Percentiles rank a stretch among this genome's conserved stretches.
Evolutionary conservation across 2,329 filamentous ascomycete genomes (phyloP).

Genomic region (Aspergillus novoparasiticus): DNA sequence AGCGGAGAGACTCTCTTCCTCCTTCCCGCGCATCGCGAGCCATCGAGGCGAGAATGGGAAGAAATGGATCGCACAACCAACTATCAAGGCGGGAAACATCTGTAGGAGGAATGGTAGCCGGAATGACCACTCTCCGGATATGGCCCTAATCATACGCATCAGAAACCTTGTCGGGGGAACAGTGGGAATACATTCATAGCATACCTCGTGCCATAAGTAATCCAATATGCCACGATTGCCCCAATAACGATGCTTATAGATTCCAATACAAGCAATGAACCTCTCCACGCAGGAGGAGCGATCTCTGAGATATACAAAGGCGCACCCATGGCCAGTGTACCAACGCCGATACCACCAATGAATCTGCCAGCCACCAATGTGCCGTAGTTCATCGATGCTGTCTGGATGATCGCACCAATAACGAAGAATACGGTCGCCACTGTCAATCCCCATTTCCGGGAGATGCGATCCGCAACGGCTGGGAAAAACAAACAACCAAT

Average conservation of each 20-base stretch:
- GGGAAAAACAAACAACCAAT: slow-evolving; percentile 45
- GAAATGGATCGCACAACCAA: slow-evolving; percentile 37
- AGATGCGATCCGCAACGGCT: slow-evolving; percentile 39
- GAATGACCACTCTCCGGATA: slow-evolving; percentile 43
- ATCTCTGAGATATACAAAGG: slow-evolving; percentile 57
- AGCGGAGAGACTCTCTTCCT: slow-evolving; percentile 48
- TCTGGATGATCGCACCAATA: slow-evolving; percentile 48
- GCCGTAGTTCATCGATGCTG: slow-evolving; percentile 26
- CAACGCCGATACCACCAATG: slow-evolving; percentile 43
- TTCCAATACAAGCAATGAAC: slow-evolving; percentile 26
- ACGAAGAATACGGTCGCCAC: slow-evolving; percentile 39
- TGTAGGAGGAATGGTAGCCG: slow-evolving; percentile 53
- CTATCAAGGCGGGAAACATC: slow-evolving; percentile 40
- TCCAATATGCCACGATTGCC: slow-evolving; percentile 30
- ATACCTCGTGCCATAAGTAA: slow-evolving; percentile 53
- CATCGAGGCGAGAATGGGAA: slow-evolving; percentile 59
- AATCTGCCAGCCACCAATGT: slow-evolving; percentile 39
- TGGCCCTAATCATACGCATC: background rate
- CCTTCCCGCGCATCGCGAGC: slow-evolving; percentile 46
- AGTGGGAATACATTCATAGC: background rate
- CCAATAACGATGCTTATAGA: slow-evolving; percentile 29
- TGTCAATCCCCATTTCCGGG: slow-evolving; percentile 45
- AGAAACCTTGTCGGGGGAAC: background rate
- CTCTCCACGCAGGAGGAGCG: slow-evolving; percentile 28
- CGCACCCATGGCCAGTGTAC: slow-evolving; percentile 42